A percentile compares a stretch with the other conserved stretches of the same genome.
These are phyloP conservation scores for Gardenia jasminoides DNA, from an alignment of 257 asterid genomes.

Conservation along the genomic window DNA sequence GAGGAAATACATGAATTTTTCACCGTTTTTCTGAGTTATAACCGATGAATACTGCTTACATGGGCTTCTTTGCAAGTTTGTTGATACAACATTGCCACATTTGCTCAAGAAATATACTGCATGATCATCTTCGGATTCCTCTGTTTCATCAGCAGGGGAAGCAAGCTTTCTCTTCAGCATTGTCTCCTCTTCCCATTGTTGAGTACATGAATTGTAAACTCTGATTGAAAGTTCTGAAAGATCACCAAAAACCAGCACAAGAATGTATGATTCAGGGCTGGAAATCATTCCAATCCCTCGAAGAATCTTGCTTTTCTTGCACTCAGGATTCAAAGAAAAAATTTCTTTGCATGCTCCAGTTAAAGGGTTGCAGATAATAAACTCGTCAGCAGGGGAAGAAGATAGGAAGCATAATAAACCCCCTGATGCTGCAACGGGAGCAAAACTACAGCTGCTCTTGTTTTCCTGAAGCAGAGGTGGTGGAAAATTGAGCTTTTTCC, in stretches of 20 bases:
- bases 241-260: constrained; percentile 51
- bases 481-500: constrained; percentile 46
- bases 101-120: constrained; percentile 69
- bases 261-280: constrained; percentile 31
- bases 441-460: constrained; percentile 23
- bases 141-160: constrained; percentile 18
- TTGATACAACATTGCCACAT: constrained; percentile 69
- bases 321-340: constrained; percentile 11
- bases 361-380: constrained; percentile 59
- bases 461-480: constrained; percentile 20
- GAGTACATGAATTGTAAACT: constrained; percentile 36
- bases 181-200: constrained; percentile 49
- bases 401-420: constrained; percentile 64
- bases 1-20: constrained; percentile 50
- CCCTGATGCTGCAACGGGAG: constrained; percentile 79
- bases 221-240: constrained; percentile 45
- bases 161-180: constrained; percentile 26
- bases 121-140: constrained; percentile 15
- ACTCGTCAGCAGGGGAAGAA: constrained; percentile 20
- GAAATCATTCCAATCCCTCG: constrained; percentile 65
- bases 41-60: constrained; percentile 74
- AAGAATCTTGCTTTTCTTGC: constrained; percentile 22
- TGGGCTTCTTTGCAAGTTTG: constrained; percentile 67
- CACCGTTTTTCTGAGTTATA: constrained; percentile 30
- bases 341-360: constrained; percentile 36